phyloP scores from a whole-genome alignment of 306 rosid species.

The Gleditsia sinensis region DNA sequence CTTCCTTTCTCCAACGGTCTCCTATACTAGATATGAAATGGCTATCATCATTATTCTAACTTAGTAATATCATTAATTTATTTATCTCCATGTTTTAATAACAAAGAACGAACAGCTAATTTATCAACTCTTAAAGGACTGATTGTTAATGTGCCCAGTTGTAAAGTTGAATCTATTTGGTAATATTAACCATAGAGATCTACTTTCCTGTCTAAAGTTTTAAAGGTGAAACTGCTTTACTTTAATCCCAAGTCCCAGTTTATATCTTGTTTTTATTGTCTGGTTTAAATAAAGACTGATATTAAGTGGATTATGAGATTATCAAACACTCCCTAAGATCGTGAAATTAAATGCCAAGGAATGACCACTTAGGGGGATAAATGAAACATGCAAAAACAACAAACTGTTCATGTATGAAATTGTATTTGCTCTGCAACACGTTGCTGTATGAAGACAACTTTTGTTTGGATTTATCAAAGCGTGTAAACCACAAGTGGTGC shows the following conservation, averaged over 20 bases:
- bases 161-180: conserved; percentile 19
- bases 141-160: conserved; percentile 18
- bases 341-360: neutral
- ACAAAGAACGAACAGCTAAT: neutral
- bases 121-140: conserved; percentile 13
- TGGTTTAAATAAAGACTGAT: too few species aligned
- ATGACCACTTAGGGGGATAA: neutral
- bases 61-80: neutral
- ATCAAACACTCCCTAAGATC: neutral
- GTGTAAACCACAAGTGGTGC: conserved; percentile 4
- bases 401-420: conserved; percentile 2
- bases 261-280: too few species aligned
- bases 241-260: neutral
- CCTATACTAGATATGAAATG: conserved; percentile 14
- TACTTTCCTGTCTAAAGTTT: neutral
- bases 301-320: too few species aligned
- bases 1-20: conserved; percentile 23
- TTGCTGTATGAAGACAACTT: conserved; percentile 10
- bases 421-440: conserved; percentile 16
- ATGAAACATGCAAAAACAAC: neutral
- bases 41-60: conserved; percentile 5
- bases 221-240: conserved; percentile 23
- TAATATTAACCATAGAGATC: neutral
- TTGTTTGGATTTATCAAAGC: conserved; percentile 29
- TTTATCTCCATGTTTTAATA: neutral